These are phyloP conservation scores for Kalmusia sp. DNA, from an alignment of 2,329 filamentous ascomycete species.

Conservation along the genomic window DNA sequence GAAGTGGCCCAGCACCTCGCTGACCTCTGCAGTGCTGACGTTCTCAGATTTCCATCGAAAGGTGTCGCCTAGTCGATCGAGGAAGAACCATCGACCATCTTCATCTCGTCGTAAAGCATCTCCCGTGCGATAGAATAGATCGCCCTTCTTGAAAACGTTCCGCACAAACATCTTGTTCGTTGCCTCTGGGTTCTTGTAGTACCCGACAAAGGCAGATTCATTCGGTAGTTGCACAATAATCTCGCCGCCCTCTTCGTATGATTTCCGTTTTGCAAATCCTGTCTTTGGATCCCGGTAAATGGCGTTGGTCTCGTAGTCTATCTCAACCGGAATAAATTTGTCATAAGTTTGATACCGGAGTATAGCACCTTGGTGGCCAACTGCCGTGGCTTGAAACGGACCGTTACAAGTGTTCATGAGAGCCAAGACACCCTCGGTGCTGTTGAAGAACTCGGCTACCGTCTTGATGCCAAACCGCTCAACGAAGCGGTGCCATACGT, in stretches of 20 bases:
- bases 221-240: constrained; percentile 70
- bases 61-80: constrained; percentile 57
- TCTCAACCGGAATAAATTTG: constrained; percentile 69
- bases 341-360: constrained; percentile 61
- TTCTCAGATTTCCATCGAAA: constrained; percentile 61
- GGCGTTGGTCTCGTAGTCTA: constrained; percentile 72
- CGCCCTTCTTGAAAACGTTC: constrained; percentile 56
- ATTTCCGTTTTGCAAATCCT: constrained; percentile 68
- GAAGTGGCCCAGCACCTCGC: constrained; percentile 54
- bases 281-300: constrained; percentile 71
- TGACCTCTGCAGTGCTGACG: constrained; percentile 56
- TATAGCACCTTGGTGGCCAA: constrained; percentile 75
- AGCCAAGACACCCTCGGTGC: constrained; percentile 73
- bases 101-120: constrained; percentile 53
- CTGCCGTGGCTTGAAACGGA: constrained; percentile 67
- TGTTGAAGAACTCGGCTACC: constrained; percentile 79
- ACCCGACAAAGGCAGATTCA: constrained; percentile 70
- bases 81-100: constrained; percentile 57
- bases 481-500: constrained; percentile 71
- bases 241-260: constrained; percentile 76
- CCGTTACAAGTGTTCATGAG: constrained; percentile 67
- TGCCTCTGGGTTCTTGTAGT: constrained; percentile 71
- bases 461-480: constrained; percentile 68
- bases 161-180: constrained; percentile 63
- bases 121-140: constrained; percentile 57